Evolutionary conservation across 768 basidiomycete species (phyloP).

Genomic region (Clavulina sp.): DNA sequence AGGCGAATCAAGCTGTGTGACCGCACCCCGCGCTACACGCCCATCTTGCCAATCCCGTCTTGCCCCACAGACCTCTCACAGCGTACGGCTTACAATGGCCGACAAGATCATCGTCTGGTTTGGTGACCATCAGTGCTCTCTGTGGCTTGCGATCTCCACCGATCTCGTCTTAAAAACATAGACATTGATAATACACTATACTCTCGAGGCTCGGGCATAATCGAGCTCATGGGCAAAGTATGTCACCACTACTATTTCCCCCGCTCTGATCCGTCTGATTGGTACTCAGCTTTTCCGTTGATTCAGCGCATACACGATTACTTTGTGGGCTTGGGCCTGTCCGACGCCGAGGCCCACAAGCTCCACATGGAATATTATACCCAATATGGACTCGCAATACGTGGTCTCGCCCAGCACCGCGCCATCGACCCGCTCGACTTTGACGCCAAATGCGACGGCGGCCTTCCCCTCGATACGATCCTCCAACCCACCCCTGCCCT

Average conservation of each 20-base stretch:
- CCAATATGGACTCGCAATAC: conserved; percentile 66
- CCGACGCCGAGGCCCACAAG: conserved; percentile 45
- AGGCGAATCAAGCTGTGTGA: no score
- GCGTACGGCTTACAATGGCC: neutral
- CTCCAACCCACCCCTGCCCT: conserved; percentile 45
- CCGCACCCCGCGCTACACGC: no score
- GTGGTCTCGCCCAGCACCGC: conserved; percentile 62
- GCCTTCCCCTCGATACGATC: conserved; percentile 66
- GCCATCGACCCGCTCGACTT: conserved; percentile 72
- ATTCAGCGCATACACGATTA: conserved; percentile 33
- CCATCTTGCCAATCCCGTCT: no score
- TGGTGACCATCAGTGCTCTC: no score
- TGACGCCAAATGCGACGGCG: conserved; percentile 66
- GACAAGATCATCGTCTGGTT: conserved; percentile 42
- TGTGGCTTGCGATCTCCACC: no score
- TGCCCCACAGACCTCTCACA: no score
- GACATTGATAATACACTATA: conserved; percentile 86
- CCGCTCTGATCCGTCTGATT: neutral
- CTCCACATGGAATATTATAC: conserved; percentile 59
- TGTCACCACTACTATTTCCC: neutral
- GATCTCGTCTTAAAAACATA: no score
- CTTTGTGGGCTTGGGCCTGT: conserved; percentile 52
- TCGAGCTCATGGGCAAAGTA: conserved; percentile 52
- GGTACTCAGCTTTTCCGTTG: neutral
- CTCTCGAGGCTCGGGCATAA: conserved; percentile 54